Percentiles rank a stretch among this genome's conserved stretches.
Evolutionary conservation across 768 basidiomycete species (phyloP).

Genomic region (Candolleomyces efflorescens): DNA sequence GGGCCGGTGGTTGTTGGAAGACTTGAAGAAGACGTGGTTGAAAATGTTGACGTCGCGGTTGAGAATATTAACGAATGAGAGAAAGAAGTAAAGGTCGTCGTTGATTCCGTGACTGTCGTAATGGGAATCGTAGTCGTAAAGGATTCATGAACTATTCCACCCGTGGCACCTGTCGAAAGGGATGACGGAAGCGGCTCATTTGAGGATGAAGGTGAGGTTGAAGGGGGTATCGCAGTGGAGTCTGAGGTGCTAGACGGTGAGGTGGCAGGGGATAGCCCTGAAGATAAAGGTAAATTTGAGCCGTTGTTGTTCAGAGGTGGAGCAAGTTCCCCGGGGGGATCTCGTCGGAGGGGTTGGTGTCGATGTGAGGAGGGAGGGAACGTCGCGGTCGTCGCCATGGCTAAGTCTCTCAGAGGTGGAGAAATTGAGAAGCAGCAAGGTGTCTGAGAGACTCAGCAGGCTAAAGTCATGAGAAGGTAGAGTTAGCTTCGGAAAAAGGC

Average conservation of each 20-base stretch:
- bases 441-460: not conserved
- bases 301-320: not conserved
- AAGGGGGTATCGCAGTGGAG: conserved; percentile 2
- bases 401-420: not conserved
- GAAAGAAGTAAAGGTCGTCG: conserved; percentile 40
- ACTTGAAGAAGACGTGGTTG: conserved; percentile 12
- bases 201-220: conserved; percentile 1
- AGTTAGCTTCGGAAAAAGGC: not conserved
- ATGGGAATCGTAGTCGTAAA: conserved; percentile 34
- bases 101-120: conserved; percentile 34
- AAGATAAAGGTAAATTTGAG: not conserved
- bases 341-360: not conserved
- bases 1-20: conserved; percentile 8
- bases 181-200: not conserved
- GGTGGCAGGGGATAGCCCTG: not conserved
- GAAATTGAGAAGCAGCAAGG: not conserved
- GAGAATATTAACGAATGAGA: conserved; percentile 27
- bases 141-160: conserved; percentile 9
- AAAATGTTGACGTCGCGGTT: conserved; percentile 14
- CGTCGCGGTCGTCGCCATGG: not conserved
- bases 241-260: not conserved
- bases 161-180: not conserved
- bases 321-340: not conserved
- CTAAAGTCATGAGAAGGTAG: not conserved
- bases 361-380: not conserved